Conservation (phyloP, 768 basidiomycete species). For the Coprinopsis strossmayeri region DNA sequence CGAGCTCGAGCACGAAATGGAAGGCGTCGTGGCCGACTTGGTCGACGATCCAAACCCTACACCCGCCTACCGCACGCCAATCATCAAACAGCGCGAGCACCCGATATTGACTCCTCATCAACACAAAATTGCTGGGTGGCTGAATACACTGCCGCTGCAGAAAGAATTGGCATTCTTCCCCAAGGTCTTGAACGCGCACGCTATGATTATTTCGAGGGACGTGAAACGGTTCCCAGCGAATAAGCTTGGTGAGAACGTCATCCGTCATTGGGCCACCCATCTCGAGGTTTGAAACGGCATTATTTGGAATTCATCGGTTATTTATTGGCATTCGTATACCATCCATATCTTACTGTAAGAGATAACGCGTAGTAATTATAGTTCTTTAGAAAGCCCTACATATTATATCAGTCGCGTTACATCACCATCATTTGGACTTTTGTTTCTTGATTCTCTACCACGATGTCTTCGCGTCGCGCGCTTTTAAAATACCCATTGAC, state of each 20-base stretch:
- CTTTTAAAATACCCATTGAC: too few relatives aligned
- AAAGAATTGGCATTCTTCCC: conserved; percentile 67
- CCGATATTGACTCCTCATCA: conserved; percentile 53
- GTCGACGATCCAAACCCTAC: conserved; percentile 38
- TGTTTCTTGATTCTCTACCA: too few relatives aligned
- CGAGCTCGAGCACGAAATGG: conserved; percentile 53
- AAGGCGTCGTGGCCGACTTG: conserved; percentile 54
- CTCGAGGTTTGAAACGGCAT: conserved; percentile 29
- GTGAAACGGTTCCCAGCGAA: conserved; percentile 53
- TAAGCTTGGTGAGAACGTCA: conserved; percentile 52
- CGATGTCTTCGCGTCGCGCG: too few relatives aligned
- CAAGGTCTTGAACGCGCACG: conserved; percentile 59
- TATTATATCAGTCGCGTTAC: too few relatives aligned
- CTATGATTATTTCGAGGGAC: conserved; percentile 65
- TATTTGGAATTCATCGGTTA: not conserved
- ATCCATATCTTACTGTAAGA: too few relatives aligned
- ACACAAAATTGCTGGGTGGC: conserved; percentile 43
- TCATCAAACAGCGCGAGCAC: conserved; percentile 22
- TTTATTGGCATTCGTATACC: not conserved
- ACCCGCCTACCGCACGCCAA: conserved; percentile 12
- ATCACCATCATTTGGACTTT: too few relatives aligned
- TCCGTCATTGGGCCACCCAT: conserved; percentile 66
- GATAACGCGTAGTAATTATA: too few relatives aligned
- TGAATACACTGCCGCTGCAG: conserved; percentile 67
- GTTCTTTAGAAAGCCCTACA: too few relatives aligned